phyloP scores from a whole-genome alignment of 2,329 filamentous ascomycete genomes.

The Fusarium odoratissimum region DNA sequence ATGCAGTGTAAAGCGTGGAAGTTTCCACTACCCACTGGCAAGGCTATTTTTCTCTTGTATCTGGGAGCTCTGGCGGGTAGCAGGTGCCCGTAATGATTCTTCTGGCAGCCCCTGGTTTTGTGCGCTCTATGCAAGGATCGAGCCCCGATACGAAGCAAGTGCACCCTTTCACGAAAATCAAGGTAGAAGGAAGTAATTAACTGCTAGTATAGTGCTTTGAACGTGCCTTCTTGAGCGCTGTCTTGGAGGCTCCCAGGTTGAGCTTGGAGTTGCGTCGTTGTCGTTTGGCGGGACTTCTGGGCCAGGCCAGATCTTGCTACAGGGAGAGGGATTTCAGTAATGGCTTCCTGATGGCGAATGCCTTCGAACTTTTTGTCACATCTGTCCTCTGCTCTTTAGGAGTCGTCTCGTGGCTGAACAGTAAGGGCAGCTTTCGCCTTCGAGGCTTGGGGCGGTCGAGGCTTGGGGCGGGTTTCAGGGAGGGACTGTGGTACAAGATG shows the following conservation, averaged over 20 bases:
- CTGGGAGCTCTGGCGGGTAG: not conserved
- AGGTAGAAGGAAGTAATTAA: accelerated
- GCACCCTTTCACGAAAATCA: no score
- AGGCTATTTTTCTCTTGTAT: not conserved
- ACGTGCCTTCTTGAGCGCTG: accelerated
- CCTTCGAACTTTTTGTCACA: accelerated
- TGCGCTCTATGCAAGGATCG: not conserved
- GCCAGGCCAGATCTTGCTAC: not conserved
- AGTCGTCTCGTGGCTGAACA: not conserved
- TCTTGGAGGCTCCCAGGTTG: no score
- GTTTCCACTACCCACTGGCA: accelerated
- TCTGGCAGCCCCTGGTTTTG: not conserved
- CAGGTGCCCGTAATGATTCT: not conserved
- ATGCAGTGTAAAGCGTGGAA: not conserved
- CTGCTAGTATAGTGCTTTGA: accelerated
- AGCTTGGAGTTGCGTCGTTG: not conserved
- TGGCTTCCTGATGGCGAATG: accelerated
- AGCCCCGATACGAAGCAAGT: not conserved
- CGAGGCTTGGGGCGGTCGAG: not conserved
- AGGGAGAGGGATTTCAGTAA: not conserved
- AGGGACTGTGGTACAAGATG: not conserved
- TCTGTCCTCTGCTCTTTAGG: accelerated
- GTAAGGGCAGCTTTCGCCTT: no score
- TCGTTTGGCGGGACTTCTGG: not conserved
- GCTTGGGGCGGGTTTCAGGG: not conserved